Evolutionary conservation across 352 stramenopile genomes (phyloP).

Genomic region (Pythium dissotocum): DNA sequence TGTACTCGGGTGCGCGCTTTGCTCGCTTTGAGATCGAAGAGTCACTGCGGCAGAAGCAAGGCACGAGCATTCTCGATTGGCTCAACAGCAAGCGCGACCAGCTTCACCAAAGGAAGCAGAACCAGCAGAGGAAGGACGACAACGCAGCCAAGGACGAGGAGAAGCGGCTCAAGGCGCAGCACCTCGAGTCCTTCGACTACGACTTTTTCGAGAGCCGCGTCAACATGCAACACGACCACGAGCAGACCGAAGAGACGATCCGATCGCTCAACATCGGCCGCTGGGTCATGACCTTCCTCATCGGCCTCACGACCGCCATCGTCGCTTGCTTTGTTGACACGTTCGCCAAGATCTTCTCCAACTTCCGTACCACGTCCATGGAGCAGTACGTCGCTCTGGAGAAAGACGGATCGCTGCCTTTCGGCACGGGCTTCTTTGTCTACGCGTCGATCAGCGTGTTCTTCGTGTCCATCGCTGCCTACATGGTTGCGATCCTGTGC

Average conservation of each 20-base stretch:
- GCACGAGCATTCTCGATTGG: slow-evolving; percentile 71
- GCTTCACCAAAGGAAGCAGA: slow-evolving; percentile 14
- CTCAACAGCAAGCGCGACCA: slow-evolving; percentile 47
- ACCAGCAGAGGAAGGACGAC: slow-evolving; percentile 30
- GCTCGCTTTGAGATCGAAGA: slow-evolving; percentile 83
- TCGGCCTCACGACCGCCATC: slow-evolving; percentile 92
- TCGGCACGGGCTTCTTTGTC: slow-evolving; percentile 81
- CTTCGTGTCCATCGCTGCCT: slow-evolving; percentile 91
- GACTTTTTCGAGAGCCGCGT: slow-evolving; percentile 88
- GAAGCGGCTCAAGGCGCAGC: slow-evolving; percentile 81
- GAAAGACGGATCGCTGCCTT: slow-evolving; percentile 39
- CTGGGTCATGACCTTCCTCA: slow-evolving; percentile 96
- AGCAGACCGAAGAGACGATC: slow-evolving; percentile 74
- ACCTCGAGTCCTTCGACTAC: slow-evolving; percentile 87
- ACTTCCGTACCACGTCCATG: slow-evolving; percentile 91
- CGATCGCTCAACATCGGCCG: slow-evolving; percentile 81
- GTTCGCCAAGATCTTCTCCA: slow-evolving; percentile 82
- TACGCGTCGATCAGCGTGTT: slow-evolving; percentile 92
- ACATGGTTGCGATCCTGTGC: slow-evolving; percentile 93
- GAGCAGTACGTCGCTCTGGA: slow-evolving; percentile 75
- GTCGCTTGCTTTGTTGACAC: slow-evolving; percentile 95
- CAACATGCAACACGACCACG: slow-evolving; percentile 86
- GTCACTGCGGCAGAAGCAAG: slow-evolving; percentile 56
- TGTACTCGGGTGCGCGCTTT: slow-evolving; percentile 73
- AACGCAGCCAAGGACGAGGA: slow-evolving; percentile 56